Evolutionary conservation across 2,329 filamentous ascomycete genomes (phyloP).

Genomic region (Nectriaceae sp.): DNA sequence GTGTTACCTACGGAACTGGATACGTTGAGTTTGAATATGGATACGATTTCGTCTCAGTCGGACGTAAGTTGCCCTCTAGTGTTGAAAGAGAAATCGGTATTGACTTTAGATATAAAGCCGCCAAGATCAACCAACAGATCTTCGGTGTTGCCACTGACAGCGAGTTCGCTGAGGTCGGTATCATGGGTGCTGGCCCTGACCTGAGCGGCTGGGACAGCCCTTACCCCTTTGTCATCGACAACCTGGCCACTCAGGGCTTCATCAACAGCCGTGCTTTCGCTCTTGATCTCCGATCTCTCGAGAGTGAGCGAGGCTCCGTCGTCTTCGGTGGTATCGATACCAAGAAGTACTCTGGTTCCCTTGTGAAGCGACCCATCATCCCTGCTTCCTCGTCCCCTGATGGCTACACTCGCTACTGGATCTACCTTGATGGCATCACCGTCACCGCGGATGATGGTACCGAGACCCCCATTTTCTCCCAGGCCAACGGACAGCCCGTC

Average conservation of each 20-base stretch:
- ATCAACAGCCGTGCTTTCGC: conserved; percentile 41
- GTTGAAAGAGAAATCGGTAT: background rate
- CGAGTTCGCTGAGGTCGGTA: conserved; percentile 30
- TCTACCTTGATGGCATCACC: conserved; percentile 40
- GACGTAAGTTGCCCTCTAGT: conserved; percentile 27
- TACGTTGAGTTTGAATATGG: conserved; percentile 35
- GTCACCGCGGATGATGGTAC: conserved; percentile 36
- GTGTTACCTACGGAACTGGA: conserved; percentile 35
- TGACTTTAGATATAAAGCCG: conserved; percentile 21
- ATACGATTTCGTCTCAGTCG: conserved; percentile 35
- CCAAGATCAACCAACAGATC: conserved; percentile 35
- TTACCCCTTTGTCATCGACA: conserved; percentile 39
- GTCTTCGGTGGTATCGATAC: conserved; percentile 61
- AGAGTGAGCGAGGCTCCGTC: conserved; percentile 33
- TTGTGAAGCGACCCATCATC: conserved; percentile 59
- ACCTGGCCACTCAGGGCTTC: conserved; percentile 33
- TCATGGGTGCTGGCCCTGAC: conserved; percentile 38
- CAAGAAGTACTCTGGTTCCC: conserved; percentile 54
- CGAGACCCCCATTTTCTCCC: conserved; percentile 46
- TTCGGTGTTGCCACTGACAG: conserved; percentile 39
- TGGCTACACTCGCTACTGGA: conserved; percentile 42
- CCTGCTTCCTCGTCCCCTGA: conserved; percentile 39
- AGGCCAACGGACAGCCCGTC: conserved; percentile 42
- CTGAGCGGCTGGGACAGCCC: conserved; percentile 35
- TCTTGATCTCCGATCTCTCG: conserved; percentile 36